Evolutionary conservation across 176 grass and related monocot species (phyloP), one percentile per base, ranked within the genome.

Genomic region (Bonia amplexicaulis): DNA sequence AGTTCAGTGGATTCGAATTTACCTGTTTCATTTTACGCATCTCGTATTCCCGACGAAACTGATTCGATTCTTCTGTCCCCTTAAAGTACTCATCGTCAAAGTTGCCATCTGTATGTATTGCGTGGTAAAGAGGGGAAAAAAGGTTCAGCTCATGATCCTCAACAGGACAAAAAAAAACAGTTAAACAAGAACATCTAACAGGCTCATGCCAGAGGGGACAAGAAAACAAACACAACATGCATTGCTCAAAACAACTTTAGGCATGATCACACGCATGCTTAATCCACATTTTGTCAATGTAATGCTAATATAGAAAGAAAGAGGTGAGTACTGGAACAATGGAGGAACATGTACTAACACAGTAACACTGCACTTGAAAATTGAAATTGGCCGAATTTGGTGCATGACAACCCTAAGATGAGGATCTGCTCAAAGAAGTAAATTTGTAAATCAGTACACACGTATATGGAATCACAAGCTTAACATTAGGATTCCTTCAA

Each of bases 1-100:
- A 39, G 14, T 22, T 46, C 13, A 19, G 52, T 74, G 31, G 33
- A 83, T 42, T 23, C 66, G 42, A 66, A 54, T 9, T 23, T 85
- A 88, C 96, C 88, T 99, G 91, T 76, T 94, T 99, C 60, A 96
- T 91, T 83, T 55, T 94, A 42, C 90, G 93, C 96, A 96, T 99
- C 90, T 99, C 96, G 67, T 96, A 99, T 45, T 99, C 96, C 88
- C 31, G 70, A 17, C 86, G 85, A 46, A 92, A 96, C n/a, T 96
- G 86, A 70, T 89, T 94, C 5, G 93, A 94, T 49, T 96, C 96
- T 47, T 96, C 93, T 19, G 91, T 94, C 41, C 91, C 85, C 88
- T 96, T 92, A 75, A 99, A 99, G 82, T 99, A 91, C 6, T 94
- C 93, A n/a, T 81, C 77, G 7, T 99, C 90, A 20, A 99, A 96